Base-by-base conservation (phyloP, 2,329 filamentous ascomycete genomes). In the Teratosphaeria pseudoeucalypti region DNA sequence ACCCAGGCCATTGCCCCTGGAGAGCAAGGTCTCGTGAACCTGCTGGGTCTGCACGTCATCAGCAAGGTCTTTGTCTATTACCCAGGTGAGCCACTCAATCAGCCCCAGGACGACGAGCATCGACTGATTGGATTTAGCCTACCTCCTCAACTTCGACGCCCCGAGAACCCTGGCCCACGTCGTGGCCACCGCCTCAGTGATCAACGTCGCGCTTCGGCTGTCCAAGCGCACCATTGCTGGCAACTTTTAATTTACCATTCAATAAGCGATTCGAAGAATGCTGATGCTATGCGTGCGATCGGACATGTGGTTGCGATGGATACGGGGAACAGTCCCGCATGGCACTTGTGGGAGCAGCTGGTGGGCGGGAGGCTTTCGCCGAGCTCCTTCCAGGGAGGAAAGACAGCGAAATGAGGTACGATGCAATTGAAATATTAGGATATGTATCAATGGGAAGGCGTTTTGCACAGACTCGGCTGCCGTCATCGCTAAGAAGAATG, bases 1-100 rank as follows among this genome's bases (percentile, higher is more conserved):
- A 60, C 67, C n/a, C 66, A 68, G 60, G 65, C 62, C n/a, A 65
- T 68, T 26, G 67, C 68, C 29, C 68, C 68, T 2, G 62, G 60
- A 16, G 68, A 70, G 60, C 65, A 67, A 61, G 60, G 52, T 14
- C 57, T 70, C 56, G 64, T 69, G 39, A 70, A 69, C 55, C 58
- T 70, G 65, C 55, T 70, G n/a, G 68, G 68, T 57, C 58, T 70
- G 61, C 68, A 70, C 61, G 68, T 70, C 19, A 62, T 70, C 52
- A 59, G 60, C 34, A 70, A 70, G 64, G 59, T 63, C 27, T 67
- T 70, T 57, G 58, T 70, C 64, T 68, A 62, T 66, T 29, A 54
- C 32, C 52, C 52, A 34, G 52, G 32, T 32, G 19, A 54, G 27
- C 16, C 5, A 54, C 14, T 11, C 14, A n/a, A 14, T 26, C 12